A percentile compares a stretch with the other conserved stretches of the same genome.
These are phyloP conservation scores for Ramichloridium luteum DNA, from an alignment of 2,329 filamentous ascomycete species.

Conservation along the genomic window DNA sequence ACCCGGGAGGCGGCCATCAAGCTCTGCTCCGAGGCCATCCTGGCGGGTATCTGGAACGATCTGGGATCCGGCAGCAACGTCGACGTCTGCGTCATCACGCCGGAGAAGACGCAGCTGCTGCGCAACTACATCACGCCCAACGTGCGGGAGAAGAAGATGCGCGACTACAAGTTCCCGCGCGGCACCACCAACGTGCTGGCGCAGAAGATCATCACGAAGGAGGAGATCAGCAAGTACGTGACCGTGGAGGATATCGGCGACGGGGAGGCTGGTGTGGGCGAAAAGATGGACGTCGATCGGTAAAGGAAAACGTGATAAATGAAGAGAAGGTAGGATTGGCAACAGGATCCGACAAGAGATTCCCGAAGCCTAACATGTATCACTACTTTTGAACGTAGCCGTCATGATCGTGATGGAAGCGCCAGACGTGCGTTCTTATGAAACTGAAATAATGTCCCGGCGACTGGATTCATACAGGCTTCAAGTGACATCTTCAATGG, in stretches of 20 bases:
- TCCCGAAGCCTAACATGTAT: no score
- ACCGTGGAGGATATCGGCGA: constrained; percentile 69
- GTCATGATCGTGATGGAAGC: no score
- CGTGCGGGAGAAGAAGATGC: constrained; percentile 76
- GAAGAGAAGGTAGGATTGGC: no score
- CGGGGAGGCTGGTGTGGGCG: constrained; percentile 49
- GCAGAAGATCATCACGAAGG: constrained; percentile 89
- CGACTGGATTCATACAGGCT: no score
- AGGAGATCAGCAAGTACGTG: constrained; percentile 88
- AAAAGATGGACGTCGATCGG: constrained; percentile 58
- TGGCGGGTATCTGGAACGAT: constrained; percentile 98
- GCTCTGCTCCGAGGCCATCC: constrained; percentile 73
- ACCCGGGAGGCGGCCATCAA: constrained; percentile 70
- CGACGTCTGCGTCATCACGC: constrained; percentile 88
- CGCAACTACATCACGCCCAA: constrained; percentile 91
- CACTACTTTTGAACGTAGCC: no score
- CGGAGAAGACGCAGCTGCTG: constrained; percentile 86
- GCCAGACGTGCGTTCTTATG: no score
- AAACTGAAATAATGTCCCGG: no score
- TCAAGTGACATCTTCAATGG: no score
- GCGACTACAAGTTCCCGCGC: constrained; percentile 79
- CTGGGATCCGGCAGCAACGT: constrained; percentile 94
- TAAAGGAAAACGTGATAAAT: no score
- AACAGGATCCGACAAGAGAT: no score
- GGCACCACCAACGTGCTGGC: constrained; percentile 94